A percentile compares a stretch with the other conserved stretches of the same genome.
Evolutionary conservation across 148 eudicot genomes (phyloP).

Genomic region (Cornus suecica): DNA sequence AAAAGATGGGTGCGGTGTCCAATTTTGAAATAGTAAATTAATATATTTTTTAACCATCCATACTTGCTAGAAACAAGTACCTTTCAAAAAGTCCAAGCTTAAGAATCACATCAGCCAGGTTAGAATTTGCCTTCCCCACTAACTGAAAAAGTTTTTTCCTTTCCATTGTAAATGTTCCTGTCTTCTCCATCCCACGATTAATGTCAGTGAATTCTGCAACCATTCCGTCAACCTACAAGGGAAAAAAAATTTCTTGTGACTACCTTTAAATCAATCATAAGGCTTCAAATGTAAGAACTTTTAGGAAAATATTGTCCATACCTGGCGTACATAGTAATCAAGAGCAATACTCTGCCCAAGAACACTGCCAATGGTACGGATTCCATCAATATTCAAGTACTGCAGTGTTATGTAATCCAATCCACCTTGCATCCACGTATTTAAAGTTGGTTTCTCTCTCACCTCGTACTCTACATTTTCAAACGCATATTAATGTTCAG

Average conservation of each 20-base stretch:
- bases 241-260: conserved; percentile 11
- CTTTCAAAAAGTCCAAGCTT: conserved; percentile 97
- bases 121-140: conserved; percentile 95
- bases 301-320: conserved; percentile 22
- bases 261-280: neutral
- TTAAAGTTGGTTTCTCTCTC: conserved; percentile 67
- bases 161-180: conserved; percentile 89
- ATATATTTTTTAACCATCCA: neutral
- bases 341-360: conserved; percentile 99
- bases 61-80: conserved; percentile 26
- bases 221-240: conserved; percentile 85
- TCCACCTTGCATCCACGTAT: conserved; percentile 95
- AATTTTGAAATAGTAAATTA: neutral
- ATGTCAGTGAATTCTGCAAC: conserved; percentile 98
- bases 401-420: conserved; percentile 79
- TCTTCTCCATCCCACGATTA: conserved; percentile 95
- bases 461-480: conserved; percentile 74
- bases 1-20: neutral
- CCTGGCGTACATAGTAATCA: conserved; percentile 98
- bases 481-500: neutral
- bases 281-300: neutral
- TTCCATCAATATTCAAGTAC: conserved; percentile 82
- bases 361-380: conserved; percentile 93
- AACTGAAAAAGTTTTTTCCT: conserved; percentile 91
- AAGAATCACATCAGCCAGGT: conserved; percentile 93